phyloP scores from a whole-genome alignment of 2,329 filamentous ascomycete genomes.

The Bipolaris sorokiniana region DNA sequence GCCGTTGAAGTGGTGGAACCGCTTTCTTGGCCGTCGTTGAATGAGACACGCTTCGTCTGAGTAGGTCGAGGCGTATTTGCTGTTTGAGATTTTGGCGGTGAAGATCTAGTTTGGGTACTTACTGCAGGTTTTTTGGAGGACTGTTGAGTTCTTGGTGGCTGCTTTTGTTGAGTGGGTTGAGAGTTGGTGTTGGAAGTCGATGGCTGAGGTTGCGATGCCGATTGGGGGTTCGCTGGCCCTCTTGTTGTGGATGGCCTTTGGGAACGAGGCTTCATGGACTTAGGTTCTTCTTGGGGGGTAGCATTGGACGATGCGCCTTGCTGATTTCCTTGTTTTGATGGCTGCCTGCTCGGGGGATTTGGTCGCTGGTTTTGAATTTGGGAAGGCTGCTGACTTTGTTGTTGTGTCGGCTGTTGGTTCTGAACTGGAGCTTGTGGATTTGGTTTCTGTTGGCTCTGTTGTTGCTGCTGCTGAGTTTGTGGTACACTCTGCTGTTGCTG shows the following conservation, averaged over 20 bases:
- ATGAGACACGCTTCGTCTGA: slow-evolving; percentile 16
- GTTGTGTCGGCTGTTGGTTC: background rate
- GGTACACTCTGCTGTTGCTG: slow-evolving; percentile 10
- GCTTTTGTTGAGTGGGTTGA: slow-evolving; percentile 5
- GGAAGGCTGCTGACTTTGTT: slow-evolving; percentile 8
- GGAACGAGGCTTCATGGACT: slow-evolving; percentile 14
- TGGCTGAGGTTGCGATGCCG: background rate
- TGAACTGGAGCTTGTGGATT: background rate
- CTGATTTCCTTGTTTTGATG: slow-evolving; percentile 24
- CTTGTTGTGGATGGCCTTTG: slow-evolving; percentile 13
- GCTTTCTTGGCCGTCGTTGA: slow-evolving; percentile 25
- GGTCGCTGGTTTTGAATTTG: slow-evolving; percentile 5
- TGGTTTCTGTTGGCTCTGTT: background rate
- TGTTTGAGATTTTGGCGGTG: slow-evolving; percentile 13
- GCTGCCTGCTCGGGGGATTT: slow-evolving; percentile 9
- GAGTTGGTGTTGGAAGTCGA: background rate
- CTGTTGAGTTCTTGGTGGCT: slow-evolving; percentile 14
- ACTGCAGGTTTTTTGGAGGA: background rate
- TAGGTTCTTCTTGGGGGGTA: slow-evolving; percentile 24
- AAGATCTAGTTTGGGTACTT: background rate
- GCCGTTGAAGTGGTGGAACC: slow-evolving; percentile 17
- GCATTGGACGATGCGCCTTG: slow-evolving; percentile 13
- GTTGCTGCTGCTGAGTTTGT: slow-evolving; percentile 10
- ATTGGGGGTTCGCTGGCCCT: slow-evolving; percentile 4
- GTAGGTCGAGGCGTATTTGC: slow-evolving; percentile 14